Evolutionary conservation across 192 early-diverging fungal genomes (phyloP).

Genomic region (Backusella westeae): DNA sequence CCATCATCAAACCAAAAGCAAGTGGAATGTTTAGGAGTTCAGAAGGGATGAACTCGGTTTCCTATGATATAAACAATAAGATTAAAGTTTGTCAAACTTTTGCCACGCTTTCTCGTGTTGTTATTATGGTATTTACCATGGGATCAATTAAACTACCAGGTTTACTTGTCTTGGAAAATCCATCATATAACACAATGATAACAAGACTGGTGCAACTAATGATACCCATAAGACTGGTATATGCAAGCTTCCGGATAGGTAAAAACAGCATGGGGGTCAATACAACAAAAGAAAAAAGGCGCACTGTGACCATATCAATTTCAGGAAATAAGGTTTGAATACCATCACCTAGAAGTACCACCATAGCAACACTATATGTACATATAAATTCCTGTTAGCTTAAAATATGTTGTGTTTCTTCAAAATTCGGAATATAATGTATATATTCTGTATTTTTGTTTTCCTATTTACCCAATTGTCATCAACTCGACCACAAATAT

Average conservation of each 20-base stretch:
- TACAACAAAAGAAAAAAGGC: conserved; percentile 44
- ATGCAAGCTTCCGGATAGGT: conserved; percentile 48
- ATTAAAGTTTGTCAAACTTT: background rate
- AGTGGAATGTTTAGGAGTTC: conserved; percentile 33
- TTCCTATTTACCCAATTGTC: conserved; percentile 23
- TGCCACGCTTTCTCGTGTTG: background rate
- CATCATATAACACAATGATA: conserved; percentile 55
- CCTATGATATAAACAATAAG: conserved; percentile 1
- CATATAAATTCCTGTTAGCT: background rate
- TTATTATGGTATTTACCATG: conserved; percentile 17
- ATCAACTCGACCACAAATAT: conserved; percentile 41
- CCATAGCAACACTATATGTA: conserved; percentile 33
- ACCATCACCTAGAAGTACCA: conserved; percentile 39
- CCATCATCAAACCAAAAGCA: conserved; percentile 55
- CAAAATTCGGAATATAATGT: background rate
- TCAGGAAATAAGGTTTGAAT: conserved; percentile 35
- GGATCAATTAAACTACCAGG: conserved; percentile 61
- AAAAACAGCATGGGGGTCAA: conserved; percentile 57
- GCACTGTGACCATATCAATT: conserved; percentile 36
- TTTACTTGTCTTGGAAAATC: conserved; percentile 37
- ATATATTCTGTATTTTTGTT: background rate
- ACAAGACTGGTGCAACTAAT: conserved; percentile 50
- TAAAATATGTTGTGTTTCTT: background rate
- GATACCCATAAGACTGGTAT: conserved; percentile 57
- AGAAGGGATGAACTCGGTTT: conserved; percentile 17